Conservation (phyloP, 257 asterid species). For the Eustoma russellianum region DNA sequence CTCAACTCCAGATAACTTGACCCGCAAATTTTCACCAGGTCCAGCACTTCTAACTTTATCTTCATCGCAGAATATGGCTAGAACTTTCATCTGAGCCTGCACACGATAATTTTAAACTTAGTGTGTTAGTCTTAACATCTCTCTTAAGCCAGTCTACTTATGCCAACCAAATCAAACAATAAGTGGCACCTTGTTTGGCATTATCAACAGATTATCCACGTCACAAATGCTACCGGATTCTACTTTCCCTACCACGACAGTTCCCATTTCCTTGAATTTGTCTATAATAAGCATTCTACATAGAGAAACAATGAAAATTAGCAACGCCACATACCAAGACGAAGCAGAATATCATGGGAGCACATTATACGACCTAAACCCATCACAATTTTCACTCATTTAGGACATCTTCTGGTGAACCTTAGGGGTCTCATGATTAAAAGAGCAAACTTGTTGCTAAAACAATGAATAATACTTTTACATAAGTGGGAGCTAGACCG, state of each 20-base stretch:
- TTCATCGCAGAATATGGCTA: slow-evolving; percentile 67
- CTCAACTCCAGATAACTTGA: slow-evolving; percentile 81
- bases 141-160: too few species aligned
- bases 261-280: slow-evolving; percentile 93
- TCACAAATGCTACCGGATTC: slow-evolving; percentile 91
- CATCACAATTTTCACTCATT: too few species aligned
- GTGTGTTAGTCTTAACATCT: neutral
- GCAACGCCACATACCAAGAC: too few species aligned
- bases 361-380: too few species aligned
- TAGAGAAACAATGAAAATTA: slow-evolving; percentile 11
- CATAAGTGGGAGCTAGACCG: too few species aligned
- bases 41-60: slow-evolving; percentile 61
- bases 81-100: slow-evolving; percentile 75
- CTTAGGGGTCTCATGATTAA: too few species aligned
- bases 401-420: too few species aligned
- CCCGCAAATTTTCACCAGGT: slow-evolving; percentile 95
- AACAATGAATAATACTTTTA: too few species aligned
- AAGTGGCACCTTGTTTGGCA: slow-evolving; percentile 82
- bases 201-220: slow-evolving; percentile 65
- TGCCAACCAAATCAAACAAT: neutral
- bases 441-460: too few species aligned
- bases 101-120: neutral
- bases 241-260: slow-evolving; percentile 92
- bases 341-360: too few species aligned
- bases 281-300: slow-evolving; percentile 77